These are phyloP conservation scores for Tuber microsphaerosporum DNA, from an alignment of 495 filamentous ascomycete species.

Conservation along the genomic window DNA sequence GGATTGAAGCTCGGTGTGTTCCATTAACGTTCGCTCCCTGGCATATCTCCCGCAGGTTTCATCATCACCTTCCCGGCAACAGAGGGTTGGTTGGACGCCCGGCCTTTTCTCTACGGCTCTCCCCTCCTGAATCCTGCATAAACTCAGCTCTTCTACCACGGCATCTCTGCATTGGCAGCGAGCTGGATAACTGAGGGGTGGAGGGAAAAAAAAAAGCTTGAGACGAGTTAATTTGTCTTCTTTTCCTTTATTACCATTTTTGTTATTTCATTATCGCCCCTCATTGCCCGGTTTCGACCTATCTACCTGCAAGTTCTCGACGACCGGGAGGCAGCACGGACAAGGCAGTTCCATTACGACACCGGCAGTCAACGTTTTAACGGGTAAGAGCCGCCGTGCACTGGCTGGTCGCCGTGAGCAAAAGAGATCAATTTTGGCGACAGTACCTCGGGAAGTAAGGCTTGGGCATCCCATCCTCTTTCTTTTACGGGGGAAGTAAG, in stretches of 20 bases:
- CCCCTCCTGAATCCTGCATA: neutral
- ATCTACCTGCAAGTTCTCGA: conserved; percentile 10
- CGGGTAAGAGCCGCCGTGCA: conserved; percentile 20
- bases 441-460: neutral
- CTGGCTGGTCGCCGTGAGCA: neutral
- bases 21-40: neutral
- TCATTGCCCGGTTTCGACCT: neutral
- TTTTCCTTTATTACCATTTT: neutral
- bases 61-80: neutral
- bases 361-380: conserved; percentile 28
- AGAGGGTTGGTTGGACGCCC: neutral
- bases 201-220: neutral
- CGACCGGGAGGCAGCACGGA: conserved; percentile 19
- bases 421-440: conserved; percentile 1
- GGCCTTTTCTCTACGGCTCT: neutral
- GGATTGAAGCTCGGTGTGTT: neutral
- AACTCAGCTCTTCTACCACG: neutral
- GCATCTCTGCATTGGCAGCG: neutral
- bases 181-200: neutral
- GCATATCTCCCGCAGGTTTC: neutral
- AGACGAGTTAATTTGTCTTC: neutral
- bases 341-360: conserved; percentile 21
- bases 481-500: conserved; percentile 16
- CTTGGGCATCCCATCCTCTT: conserved; percentile 19
- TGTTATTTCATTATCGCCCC: neutral